Conservation (phyloP, 208 protist genomes). For the Acanthamoeba culbertsoni region DNA sequence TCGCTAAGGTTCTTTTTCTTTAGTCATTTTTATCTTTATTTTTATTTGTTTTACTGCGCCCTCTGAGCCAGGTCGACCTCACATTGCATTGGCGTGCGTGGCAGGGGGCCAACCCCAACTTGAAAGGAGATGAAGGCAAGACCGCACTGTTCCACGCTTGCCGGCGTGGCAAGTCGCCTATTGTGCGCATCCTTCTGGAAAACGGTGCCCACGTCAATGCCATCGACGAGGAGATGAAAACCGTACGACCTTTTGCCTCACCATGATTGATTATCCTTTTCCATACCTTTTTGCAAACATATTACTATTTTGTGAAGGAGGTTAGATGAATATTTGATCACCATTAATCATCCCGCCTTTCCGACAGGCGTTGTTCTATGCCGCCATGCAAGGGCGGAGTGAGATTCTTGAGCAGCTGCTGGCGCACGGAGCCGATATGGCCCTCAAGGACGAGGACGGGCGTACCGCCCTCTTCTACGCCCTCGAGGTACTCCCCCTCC, state of each 20-base stretch:
- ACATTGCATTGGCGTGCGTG: neutral
- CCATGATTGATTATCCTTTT: no score
- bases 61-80: no score
- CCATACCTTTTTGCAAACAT: no score
- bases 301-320: no score
- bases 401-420: conserved; percentile 1
- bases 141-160: neutral
- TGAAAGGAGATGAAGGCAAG: neutral
- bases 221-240: neutral
- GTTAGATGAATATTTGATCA: no score
- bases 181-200: neutral
- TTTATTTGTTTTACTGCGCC: neutral
- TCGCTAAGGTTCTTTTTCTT: neutral
- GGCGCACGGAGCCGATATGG: neutral
- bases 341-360: no score
- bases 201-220: neutral
- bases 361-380: neutral
- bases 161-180: neutral
- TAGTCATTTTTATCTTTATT: neutral
- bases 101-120: neutral
- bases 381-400: neutral
- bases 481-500: neutral
- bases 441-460: neutral
- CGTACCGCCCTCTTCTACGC: conserved; percentile 10
- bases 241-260: neutral